Evolutionary conservation across 768 basidiomycete species (phyloP), one percentile per base, ranked within the genome.

Genomic region (Trametes sanguinea): DNA sequence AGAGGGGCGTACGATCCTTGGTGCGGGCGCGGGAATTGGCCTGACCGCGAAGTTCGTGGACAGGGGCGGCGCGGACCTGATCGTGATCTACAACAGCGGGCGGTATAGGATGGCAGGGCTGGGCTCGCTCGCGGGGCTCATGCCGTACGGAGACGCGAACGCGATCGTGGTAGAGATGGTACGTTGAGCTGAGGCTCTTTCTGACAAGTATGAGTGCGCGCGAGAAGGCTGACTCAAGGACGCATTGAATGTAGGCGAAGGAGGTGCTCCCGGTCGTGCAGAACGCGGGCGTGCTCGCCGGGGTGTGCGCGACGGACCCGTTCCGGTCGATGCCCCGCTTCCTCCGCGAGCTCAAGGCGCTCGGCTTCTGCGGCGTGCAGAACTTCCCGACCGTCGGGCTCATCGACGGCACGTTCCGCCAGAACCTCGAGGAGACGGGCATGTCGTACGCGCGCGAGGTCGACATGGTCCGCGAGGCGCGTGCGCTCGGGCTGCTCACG

Each of bases 311-410:
- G 17, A 64, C 66, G 7, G 66, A 67, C 57, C 66, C 66, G 10
- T 67, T 67, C 51, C 63, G 66, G 16, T 57, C 54, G 17, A 67
- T 67, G 63, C 63, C 66, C 17, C 66, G 57, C 39, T 67, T 67
- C 55, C 61, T 67, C 6, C 57, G 57, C 22, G 48, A 67, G 61
- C 63, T 67, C 11, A 33, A 50, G 14, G 57, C 55, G n/a, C 47
- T 62, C 60, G 66, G 66, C 29, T 64, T 67, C 61, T 62, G 66
- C 51, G 66, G 66, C 37, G 66, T 67, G 57, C 66, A 67, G 63
- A 67, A 67, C 42, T 67, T 67, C 61, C 66, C 66, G 16, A 67
- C 66, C 35, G 66, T 67, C 52, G 66, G 66, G 5, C 66, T 64
- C 30, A 64, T 67, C 50, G 66, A 64, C 54, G 66, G 63, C 39